Percentiles rank a stretch among this genome's conserved stretches.
Evolutionary conservation across 2,329 filamentous ascomycete genomes (phyloP).

Genomic region (Fusarium sarcochroum): DNA sequence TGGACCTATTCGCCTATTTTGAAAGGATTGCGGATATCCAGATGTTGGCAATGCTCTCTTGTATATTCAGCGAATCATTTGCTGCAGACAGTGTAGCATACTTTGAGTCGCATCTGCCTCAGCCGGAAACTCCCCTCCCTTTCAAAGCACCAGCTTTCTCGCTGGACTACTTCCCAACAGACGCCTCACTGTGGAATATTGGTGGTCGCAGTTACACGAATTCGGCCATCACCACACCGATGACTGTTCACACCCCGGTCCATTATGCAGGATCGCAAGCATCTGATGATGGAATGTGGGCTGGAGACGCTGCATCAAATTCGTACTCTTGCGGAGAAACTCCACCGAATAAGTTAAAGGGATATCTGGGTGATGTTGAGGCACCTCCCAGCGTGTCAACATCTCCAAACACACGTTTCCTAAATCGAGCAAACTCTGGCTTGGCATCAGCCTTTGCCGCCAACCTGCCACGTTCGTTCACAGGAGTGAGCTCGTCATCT

Average conservation of each 20-base stretch:
- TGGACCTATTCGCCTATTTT: slow-evolving; percentile 74
- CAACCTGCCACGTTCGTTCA: slow-evolving; percentile 66
- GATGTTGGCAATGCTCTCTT: slow-evolving; percentile 80
- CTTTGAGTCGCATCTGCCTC: slow-evolving; percentile 68
- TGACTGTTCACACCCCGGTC: slow-evolving; percentile 68
- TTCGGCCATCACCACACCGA: slow-evolving; percentile 70
- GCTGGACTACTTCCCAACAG: slow-evolving; percentile 75
- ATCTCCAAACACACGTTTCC: slow-evolving; percentile 68
- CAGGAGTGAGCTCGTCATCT: slow-evolving; percentile 58
- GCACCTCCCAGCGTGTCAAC: slow-evolving; percentile 69
- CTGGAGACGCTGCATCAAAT: slow-evolving; percentile 67
- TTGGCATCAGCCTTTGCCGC: slow-evolving; percentile 69
- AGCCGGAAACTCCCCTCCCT: slow-evolving; percentile 73
- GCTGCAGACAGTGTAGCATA: slow-evolving; percentile 70
- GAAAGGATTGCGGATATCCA: slow-evolving; percentile 74
- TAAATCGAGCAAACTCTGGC: slow-evolving; percentile 68
- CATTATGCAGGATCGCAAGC: slow-evolving; percentile 68
- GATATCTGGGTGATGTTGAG: slow-evolving; percentile 62
- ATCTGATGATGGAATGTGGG: slow-evolving; percentile 69
- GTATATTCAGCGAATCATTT: slow-evolving; percentile 75
- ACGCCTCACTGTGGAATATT: slow-evolving; percentile 67
- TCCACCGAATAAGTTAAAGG: slow-evolving; percentile 66
- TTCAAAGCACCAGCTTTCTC: slow-evolving; percentile 77
- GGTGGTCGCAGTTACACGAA: slow-evolving; percentile 66
- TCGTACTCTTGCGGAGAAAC: slow-evolving; percentile 75